Evolutionary conservation across 768 basidiomycete genomes (phyloP).

Genomic region (Calocera viscosa): DNA sequence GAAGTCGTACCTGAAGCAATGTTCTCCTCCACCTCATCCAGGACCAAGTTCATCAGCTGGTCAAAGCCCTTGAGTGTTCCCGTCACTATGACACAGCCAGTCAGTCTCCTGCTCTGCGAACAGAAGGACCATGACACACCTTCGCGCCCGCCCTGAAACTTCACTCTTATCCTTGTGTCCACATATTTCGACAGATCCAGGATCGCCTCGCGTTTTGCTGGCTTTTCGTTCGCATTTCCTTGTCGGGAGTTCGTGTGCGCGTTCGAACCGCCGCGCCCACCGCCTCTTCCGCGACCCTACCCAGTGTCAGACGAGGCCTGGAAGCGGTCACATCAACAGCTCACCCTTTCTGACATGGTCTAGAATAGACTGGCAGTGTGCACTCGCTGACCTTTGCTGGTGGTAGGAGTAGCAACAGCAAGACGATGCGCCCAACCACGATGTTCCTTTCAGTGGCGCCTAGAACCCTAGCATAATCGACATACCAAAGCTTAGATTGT

Average conservation of each 20-base stretch:
- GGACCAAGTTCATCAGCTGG: conserved; percentile 88
- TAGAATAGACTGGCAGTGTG: background rate
- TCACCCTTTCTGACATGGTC: background rate
- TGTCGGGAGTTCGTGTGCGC: conserved; percentile 29
- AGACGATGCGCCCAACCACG: no score
- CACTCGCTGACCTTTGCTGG: background rate
- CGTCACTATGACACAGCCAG: conserved; percentile 42
- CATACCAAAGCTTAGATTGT: conserved; percentile 3
- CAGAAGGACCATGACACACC: conserved; percentile 35
- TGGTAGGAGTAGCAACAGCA: background rate
- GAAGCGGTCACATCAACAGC: background rate
- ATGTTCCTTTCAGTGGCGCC: background rate
- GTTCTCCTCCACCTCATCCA: conserved; percentile 88
- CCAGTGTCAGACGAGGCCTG: conserved; percentile 17
- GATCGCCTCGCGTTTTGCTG: conserved; percentile 76
- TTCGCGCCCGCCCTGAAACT: conserved; percentile 96
- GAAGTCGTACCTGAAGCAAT: conserved; percentile 46
- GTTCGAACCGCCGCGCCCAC: conserved; percentile 38
- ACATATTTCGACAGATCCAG: conserved; percentile 90
- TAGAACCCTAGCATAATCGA: background rate
- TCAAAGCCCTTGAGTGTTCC: conserved; percentile 93
- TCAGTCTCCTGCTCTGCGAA: background rate
- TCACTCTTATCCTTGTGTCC: conserved; percentile 83
- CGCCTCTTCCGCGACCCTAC: conserved; percentile 32
- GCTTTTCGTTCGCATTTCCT: conserved; percentile 45